These are phyloP conservation scores for Trichophaea hybrida DNA, from an alignment of 2,329 filamentous ascomycete genomes.

Conservation along the genomic window DNA sequence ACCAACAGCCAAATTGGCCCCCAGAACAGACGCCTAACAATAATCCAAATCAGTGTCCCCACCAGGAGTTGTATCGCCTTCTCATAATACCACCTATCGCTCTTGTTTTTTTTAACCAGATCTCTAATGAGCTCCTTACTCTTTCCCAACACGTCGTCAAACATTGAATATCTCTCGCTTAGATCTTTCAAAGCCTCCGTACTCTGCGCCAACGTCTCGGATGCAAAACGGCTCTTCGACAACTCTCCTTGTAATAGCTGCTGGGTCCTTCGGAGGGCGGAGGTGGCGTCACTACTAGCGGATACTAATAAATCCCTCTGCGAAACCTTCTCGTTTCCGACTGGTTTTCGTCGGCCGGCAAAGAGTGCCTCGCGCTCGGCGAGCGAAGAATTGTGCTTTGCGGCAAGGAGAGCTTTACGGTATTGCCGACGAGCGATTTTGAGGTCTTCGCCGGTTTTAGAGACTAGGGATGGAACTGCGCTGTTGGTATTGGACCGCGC, in stretches of 20 bases:
- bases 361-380: background rate
- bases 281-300: constrained; percentile 70
- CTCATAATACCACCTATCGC: constrained; percentile 94
- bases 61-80: constrained; percentile 73
- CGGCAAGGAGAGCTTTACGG: constrained; percentile 65
- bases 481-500: constrained; percentile 21
- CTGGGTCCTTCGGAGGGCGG: constrained; percentile 71
- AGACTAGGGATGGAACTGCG: constrained; percentile 41
- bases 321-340: constrained; percentile 35
- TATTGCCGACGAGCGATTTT: constrained; percentile 47
- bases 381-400: constrained; percentile 57
- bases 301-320: constrained; percentile 60
- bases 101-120: constrained; percentile 77
- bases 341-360: constrained; percentile 51
- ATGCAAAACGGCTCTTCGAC: constrained; percentile 72
- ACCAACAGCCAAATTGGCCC: constrained; percentile 83
- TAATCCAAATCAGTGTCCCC: constrained; percentile 65
- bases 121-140: constrained; percentile 63
- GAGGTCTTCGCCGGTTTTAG: constrained; percentile 32
- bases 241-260: constrained; percentile 75
- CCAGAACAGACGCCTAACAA: constrained; percentile 74
- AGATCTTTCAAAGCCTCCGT: constrained; percentile 69
- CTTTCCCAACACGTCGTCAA: constrained; percentile 62
- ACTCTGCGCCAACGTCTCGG: constrained; percentile 73
- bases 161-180: constrained; percentile 62